Evolutionary conservation across 768 basidiomycete species (phyloP).

Genomic region (Tricholoma sp.): DNA sequence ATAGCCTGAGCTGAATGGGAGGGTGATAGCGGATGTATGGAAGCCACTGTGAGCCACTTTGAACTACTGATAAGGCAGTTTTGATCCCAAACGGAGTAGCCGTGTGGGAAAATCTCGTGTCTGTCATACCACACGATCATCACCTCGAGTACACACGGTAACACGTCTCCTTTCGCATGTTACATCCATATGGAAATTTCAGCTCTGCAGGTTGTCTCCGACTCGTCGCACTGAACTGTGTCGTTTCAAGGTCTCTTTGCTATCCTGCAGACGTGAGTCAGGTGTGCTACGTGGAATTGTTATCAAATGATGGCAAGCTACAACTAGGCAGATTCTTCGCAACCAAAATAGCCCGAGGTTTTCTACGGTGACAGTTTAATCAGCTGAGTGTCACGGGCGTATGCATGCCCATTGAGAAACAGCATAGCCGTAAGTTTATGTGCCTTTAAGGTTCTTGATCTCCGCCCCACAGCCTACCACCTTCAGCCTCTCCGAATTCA

Average conservation of each 20-base stretch:
- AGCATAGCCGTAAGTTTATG: conserved; percentile 3
- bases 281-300: background rate
- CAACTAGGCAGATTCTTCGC: background rate
- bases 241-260: too few species aligned
- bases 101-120: background rate
- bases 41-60: too few species aligned
- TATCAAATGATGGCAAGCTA: conserved; percentile 4
- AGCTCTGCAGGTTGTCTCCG: background rate
- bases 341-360: background rate
- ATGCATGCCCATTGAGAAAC: background rate
- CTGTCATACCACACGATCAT: background rate
- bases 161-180: background rate
- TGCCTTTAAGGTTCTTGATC: conserved; percentile 17
- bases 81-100: conserved; percentile 12
- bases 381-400: background rate
- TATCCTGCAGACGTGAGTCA: background rate
- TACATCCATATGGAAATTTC: background rate
- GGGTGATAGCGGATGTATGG: background rate
- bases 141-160: background rate
- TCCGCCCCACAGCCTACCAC: conserved; percentile 18
- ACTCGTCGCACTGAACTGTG: background rate
- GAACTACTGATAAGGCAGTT: conserved; percentile 7
- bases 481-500: conserved; percentile 21
- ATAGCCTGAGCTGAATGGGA: too few species aligned
- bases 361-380: background rate